Base-by-base conservation (phyloP, 2,329 filamentous ascomycete genomes). In the Fusarium xylarioides region DNA sequence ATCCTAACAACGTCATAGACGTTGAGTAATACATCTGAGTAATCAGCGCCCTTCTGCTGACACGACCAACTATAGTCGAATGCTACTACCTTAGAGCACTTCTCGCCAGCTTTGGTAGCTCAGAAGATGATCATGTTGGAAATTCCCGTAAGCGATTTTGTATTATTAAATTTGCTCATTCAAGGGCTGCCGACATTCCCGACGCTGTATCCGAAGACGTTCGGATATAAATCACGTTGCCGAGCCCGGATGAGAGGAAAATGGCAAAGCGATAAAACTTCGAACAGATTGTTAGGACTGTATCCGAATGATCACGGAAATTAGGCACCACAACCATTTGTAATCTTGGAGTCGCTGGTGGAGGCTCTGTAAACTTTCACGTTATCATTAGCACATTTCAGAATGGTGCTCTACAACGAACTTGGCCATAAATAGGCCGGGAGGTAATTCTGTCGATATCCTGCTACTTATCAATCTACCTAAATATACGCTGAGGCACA, bases 391-490 rank as follows among this genome's bases (percentile, higher is more conserved):
- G 3, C 4, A 2, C 4, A 12, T 11, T 5, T 14, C 3, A 10
- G 14, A 4, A n/a, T 10, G 8, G 4, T 2, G 4, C 4, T 12
- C 2, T 2, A 12, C 15, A 28, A n/a, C 15, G 19, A 9, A 18
- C 5, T 11, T n/a, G n/a, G 6, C 7, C 19, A 40, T 54, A 38
- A 28, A 54, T 38, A 38, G 15, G 23, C 15, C 19, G 18, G 1
- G 5, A 7, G 23, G 16, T 26, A 1, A 4, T 26, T n/a, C 10
- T 18, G 7, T 28, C 5, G 11, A 12, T n/a, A 1, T 6, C 10
- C 1, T 28, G 0, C 7, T 10, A 18, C 4, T 14, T 1, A n/a
- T 18, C 5, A 11, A 18, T 8, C 1, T 2, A 7, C 7, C 8
- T 7, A 9, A 38, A 14, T 14, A 53, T 18, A 11, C 2, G 1